Conservation (phyloP, 352 stramenopile species). For the Blastocystis sp. region DNA sequence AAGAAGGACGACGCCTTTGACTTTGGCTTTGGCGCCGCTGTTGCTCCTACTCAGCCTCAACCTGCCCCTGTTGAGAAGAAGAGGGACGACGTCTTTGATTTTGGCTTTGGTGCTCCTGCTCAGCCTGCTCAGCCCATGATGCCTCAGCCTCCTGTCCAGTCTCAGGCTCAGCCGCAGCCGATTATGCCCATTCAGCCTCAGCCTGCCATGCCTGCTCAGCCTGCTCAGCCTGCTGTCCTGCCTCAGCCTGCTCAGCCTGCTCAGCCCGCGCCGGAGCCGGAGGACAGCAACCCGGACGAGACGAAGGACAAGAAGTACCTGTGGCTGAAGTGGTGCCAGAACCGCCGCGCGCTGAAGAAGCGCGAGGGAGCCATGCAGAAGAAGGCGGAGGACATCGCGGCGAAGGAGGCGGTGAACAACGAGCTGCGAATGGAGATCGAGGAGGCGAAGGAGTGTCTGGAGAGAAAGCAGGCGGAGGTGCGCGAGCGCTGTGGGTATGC, state of each 20-base stretch:
- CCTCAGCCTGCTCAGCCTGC: background rate
- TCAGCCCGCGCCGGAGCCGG: background rate
- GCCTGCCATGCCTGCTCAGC: background rate
- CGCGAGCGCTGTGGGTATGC: background rate
- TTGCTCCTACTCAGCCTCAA: slow-evolving; percentile 1
- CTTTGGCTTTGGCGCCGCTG: background rate
- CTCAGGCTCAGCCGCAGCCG: background rate
- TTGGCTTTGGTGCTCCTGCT: no score
- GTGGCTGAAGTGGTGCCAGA: slow-evolving; percentile 34
- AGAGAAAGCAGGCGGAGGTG: slow-evolving; percentile 1
- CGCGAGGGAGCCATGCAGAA: background rate
- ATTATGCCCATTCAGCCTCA: background rate
- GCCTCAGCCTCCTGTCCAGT: background rate
- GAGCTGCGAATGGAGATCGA: slow-evolving; percentile 1
- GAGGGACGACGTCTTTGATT: no score
- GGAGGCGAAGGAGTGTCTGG: slow-evolving; percentile 10
- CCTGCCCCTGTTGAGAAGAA: background rate
- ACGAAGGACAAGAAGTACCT: slow-evolving; percentile 48
- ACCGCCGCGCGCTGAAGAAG: background rate
- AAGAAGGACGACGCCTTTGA: background rate
- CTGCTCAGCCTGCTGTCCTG: background rate
- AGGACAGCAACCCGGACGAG: slow-evolving; percentile 2
- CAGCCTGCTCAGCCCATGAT: background rate
- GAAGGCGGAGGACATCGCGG: slow-evolving; percentile 20
- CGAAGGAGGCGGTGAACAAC: background rate